Evolutionary conservation across 495 filamentous ascomycete genomes (phyloP), one percentile per base, ranked within the genome.

Genomic region (Aspergillus cavernicola): DNA sequence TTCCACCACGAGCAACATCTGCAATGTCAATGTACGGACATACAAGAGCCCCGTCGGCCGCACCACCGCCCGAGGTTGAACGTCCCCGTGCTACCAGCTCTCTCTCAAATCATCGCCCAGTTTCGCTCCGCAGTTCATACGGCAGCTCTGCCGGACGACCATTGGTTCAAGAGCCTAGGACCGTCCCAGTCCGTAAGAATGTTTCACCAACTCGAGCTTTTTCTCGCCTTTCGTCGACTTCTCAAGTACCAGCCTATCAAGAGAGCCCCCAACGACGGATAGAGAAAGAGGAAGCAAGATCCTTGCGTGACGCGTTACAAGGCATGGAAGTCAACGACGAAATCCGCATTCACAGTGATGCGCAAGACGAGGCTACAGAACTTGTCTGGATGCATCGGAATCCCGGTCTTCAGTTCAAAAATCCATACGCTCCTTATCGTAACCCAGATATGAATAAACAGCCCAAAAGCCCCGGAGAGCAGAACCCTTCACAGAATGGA

Each of bases 321-420:
- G 85, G 87, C 59, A 84, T 93, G 81, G 84, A 88, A 61, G 44
- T 88, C 35, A 69, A 85, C 2, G 86, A 89, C 32, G 89, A 95
- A 23, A 67, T 75, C 43, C 77, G 80, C 23, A 52, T 95, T 20
- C 85, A 92, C 59, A 66, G 81, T 8, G 88, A 86, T 19, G 91
- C 91, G 8, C 84, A 91, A 53, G 80, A 92, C 52, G 91, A 96
- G 65, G 91, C 91, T 1, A 86, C 89, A 3, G 87, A 95, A 60
- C 75, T 95, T 4, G 90, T 96, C 18, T 93, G 84, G 81, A 84
- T 84, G 63, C 90, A 96, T 62, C 81, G 87, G 58, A 81, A 93
- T 58, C 80, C 83, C 0, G 80, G 78, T 1, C 66, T 80, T 22
- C 76, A 80, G 0, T 71, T 69, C 18, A 74, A 71, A 40, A 78